phyloP scores from a whole-genome alignment of 805 yeast genomes.

The Lipomyces yamadae region DNA sequence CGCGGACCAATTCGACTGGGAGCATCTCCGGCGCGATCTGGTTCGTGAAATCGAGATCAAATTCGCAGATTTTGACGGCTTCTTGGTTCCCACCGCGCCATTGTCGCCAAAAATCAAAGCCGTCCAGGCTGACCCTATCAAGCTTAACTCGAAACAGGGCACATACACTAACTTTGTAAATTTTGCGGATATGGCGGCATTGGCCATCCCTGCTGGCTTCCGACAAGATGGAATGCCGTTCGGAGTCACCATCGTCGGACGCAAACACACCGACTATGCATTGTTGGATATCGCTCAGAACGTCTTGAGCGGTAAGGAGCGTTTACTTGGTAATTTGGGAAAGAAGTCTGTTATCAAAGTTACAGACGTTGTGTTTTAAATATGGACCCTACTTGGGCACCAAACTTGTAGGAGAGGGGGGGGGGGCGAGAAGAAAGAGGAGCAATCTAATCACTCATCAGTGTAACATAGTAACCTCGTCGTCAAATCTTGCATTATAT shows the following conservation, averaged over 20 bases:
- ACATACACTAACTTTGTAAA: slow-evolving; percentile 97
- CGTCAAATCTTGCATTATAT: background rate
- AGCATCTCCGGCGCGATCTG: slow-evolving; percentile 83
- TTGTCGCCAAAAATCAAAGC: slow-evolving; percentile 81
- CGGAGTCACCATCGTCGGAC: slow-evolving; percentile 84
- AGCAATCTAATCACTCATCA: background rate
- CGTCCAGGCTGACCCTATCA: slow-evolving; percentile 75
- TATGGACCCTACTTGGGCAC: background rate
- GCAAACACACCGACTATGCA: slow-evolving; percentile 86
- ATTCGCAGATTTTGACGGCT: slow-evolving; percentile 67
- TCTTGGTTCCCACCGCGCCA: slow-evolving; percentile 93
- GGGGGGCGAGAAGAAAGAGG: too few species aligned
- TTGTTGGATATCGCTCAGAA: slow-evolving; percentile 79
- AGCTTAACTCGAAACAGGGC: slow-evolving; percentile 87
- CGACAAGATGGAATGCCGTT: slow-evolving; percentile 84
- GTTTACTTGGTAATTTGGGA: slow-evolving; percentile 55
- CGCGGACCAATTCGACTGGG: slow-evolving; percentile 80
- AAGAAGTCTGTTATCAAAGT: slow-evolving; percentile 15
- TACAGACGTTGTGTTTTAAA: slow-evolving; percentile 27
- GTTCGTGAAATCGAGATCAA: slow-evolving; percentile 63
- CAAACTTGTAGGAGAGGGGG: too few species aligned
- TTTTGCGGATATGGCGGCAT: slow-evolving; percentile 88
- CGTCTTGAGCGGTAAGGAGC: slow-evolving; percentile 56
- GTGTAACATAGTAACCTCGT: background rate
- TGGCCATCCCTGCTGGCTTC: slow-evolving; percentile 91